Evolutionary conservation across 257 asterid species (phyloP).

Genomic region (Mitragyna speciosa): DNA sequence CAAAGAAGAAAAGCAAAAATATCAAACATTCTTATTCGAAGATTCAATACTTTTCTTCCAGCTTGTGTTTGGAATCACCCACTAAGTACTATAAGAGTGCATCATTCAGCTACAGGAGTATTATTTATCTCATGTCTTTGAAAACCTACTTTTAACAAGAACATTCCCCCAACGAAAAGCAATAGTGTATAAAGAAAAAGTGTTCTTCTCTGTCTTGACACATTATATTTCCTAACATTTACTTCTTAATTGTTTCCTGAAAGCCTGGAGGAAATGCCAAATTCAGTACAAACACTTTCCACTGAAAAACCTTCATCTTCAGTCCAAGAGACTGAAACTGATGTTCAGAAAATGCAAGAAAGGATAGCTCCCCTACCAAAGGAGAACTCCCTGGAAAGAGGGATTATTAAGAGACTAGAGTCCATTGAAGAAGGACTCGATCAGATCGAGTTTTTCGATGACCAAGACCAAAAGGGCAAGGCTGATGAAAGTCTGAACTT

Average conservation of each 20-base stretch:
- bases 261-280: not conserved
- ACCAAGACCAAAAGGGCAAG: not conserved
- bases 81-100: no score
- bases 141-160: not conserved
- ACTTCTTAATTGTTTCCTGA: not conserved
- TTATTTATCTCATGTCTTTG: not conserved
- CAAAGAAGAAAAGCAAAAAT: no score
- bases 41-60: no score
- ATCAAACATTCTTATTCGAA: no score
- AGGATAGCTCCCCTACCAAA: no score
- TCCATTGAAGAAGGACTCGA: not conserved
- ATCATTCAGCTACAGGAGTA: not conserved
- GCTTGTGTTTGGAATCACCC: no score
- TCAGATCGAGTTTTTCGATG: not conserved
- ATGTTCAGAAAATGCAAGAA: not conserved
- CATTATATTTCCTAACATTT: not conserved
- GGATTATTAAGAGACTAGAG: not conserved
- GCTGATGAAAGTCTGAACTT: not conserved
- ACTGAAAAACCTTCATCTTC: not conserved
- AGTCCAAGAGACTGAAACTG: not conserved
- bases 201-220: not conserved
- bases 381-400: not conserved
- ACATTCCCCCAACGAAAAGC: not conserved
- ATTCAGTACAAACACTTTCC: not conserved
- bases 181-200: not conserved